Conservation (phyloP, 164 flowering plant species). For the Litsea cubeba region DNA sequence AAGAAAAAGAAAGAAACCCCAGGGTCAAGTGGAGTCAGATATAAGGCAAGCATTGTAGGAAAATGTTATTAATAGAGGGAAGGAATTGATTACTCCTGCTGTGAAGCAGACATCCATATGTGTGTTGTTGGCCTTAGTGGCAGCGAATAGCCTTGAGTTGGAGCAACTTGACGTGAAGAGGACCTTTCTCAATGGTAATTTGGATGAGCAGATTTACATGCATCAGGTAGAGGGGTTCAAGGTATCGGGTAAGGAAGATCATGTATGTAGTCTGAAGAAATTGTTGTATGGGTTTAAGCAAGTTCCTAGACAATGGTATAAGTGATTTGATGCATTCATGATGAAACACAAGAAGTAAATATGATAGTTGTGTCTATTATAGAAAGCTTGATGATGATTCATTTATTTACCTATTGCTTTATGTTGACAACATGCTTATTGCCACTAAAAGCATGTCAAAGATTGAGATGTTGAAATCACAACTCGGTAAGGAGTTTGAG, state of each 20-base stretch:
- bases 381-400: neutral
- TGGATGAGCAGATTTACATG: conserved; percentile 1
- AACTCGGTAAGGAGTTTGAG: neutral
- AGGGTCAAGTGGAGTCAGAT: neutral
- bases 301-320: neutral
- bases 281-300: neutral
- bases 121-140: neutral
- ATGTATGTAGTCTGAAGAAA: neutral
- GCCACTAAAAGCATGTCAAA: neutral
- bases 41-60: neutral
- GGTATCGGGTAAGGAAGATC: neutral
- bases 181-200: neutral
- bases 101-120: neutral
- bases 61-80: neutral
- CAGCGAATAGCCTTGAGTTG: neutral
- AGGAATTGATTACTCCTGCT: neutral
- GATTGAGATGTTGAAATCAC: neutral
- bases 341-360: neutral
- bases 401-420: neutral
- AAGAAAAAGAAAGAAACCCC: neutral
- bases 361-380: neutral
- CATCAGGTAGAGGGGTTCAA: neutral
- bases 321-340: neutral
- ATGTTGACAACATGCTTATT: conserved; percentile 3
- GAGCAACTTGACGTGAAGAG: neutral